Conservation (phyloP, 2,329 filamentous ascomycete genomes). For the Conoideocrella luteorostrata region DNA sequence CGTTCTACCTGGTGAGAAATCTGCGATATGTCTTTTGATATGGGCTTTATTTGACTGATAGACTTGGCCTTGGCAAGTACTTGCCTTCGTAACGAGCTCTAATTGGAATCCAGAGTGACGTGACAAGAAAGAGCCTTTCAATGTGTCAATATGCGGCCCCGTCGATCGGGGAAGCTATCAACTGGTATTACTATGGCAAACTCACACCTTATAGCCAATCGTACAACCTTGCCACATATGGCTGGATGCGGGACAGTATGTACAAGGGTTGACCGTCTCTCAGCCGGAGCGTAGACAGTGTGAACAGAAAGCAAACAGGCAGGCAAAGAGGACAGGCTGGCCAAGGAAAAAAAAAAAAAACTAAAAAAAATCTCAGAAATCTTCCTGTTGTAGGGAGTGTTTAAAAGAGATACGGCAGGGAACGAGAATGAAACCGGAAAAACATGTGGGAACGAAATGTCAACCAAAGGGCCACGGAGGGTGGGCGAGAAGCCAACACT, state of each 20-base stretch:
- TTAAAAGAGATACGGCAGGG: too few relatives aligned
- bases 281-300: too few relatives aligned
- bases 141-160: background rate
- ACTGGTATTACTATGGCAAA: background rate
- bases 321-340: too few relatives aligned
- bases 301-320: too few relatives aligned
- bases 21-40: too few relatives aligned
- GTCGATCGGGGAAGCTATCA: background rate
- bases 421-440: too few relatives aligned
- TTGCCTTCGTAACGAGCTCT: background rate
- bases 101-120: too few relatives aligned
- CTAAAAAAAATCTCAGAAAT: background rate
- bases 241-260: background rate
- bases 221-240: conserved; percentile 1
- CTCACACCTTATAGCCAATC: conserved; percentile 2
- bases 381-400: too few relatives aligned
- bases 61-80: background rate
- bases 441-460: too few relatives aligned
- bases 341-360: background rate
- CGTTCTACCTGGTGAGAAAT: too few relatives aligned
- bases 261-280: background rate
- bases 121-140: too few relatives aligned
- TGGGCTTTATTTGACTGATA: background rate
- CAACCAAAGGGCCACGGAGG: too few relatives aligned
- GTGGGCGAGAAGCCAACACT: background rate